These are phyloP conservation scores for Lenzites betulinus DNA, from an alignment of 768 basidiomycete genomes.

Conservation along the genomic window DNA sequence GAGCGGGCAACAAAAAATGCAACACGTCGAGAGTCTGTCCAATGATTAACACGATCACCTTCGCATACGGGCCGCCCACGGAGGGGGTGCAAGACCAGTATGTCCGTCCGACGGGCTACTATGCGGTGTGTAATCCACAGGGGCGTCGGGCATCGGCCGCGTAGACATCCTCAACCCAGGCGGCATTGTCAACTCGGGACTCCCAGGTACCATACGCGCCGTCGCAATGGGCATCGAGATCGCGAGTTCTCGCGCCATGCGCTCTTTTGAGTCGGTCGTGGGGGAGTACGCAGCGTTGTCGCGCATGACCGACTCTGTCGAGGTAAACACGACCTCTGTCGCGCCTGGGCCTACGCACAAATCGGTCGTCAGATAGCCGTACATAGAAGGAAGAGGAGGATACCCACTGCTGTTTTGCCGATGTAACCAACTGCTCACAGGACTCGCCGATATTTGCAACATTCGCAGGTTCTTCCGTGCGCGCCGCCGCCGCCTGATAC, in stretches of 20 bases:
- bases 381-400: not conserved
- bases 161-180: not conserved
- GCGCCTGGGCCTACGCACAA: not conserved
- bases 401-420: slow-evolving; percentile 14
- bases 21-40: no score
- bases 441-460: slow-evolving; percentile 16
- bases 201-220: not conserved
- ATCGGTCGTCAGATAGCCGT: not conserved
- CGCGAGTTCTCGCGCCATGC: not conserved
- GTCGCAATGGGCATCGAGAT: slow-evolving; percentile 4
- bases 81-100: not conserved
- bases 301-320: slow-evolving; percentile 29
- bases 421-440: slow-evolving; percentile 25
- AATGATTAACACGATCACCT: no score
- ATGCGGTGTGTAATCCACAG: not conserved
- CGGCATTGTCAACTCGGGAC: not conserved
- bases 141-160: not conserved
- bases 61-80: not conserved
- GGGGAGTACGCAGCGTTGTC: slow-evolving; percentile 25
- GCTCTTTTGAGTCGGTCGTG: slow-evolving; percentile 1
- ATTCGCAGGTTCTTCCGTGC: slow-evolving; percentile 1
- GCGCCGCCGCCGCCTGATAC: slow-evolving; percentile 5
- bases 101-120: not conserved
- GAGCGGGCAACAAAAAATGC: no score
- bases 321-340: slow-evolving; percentile 23